A percentile compares a stretch with the other conserved stretches of the same genome.
These are phyloP conservation scores for Fusarium sp. DNA, from an alignment of 2,329 filamentous ascomycete species.

Conservation along the genomic window DNA sequence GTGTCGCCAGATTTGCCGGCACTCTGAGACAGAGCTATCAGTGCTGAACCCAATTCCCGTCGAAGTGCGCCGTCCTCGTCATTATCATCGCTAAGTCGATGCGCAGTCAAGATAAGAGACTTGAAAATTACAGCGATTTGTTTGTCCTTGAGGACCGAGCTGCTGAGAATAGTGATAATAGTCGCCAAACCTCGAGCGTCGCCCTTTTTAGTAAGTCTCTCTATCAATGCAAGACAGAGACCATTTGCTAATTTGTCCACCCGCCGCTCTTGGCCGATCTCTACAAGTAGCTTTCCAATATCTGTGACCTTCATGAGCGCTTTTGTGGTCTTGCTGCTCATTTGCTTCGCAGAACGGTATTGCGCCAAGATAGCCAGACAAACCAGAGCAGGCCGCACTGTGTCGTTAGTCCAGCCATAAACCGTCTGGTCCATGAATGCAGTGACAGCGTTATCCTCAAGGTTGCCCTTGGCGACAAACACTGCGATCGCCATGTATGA, in stretches of 20 bases:
- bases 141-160: slow-evolving; percentile 68
- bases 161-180: slow-evolving; percentile 69
- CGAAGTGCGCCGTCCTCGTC: slow-evolving; percentile 66
- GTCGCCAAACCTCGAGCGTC: slow-evolving; percentile 65
- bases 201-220: slow-evolving; percentile 68
- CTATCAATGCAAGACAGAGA: slow-evolving; percentile 72
- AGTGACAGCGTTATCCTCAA: slow-evolving; percentile 83
- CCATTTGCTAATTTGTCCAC: slow-evolving; percentile 78
- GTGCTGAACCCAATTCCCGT: slow-evolving; percentile 69
- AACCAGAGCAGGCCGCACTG: slow-evolving; percentile 76
- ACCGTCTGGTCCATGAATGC: slow-evolving; percentile 91
- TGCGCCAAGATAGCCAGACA: slow-evolving; percentile 86
- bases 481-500: slow-evolving; percentile 93
- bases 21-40: slow-evolving; percentile 72
- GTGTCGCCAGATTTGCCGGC: slow-evolving; percentile 67
- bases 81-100: slow-evolving; percentile 64
- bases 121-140: slow-evolving; percentile 74
- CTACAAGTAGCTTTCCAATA: slow-evolving; percentile 66
- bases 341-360: slow-evolving; percentile 74
- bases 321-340: slow-evolving; percentile 76
- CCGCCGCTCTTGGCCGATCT: slow-evolving; percentile 71
- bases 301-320: slow-evolving; percentile 71
- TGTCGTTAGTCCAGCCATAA: slow-evolving; percentile 78
- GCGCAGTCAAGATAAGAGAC: slow-evolving; percentile 67
- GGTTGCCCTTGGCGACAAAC: slow-evolving; percentile 81